Conservation (phyloP, 2,329 filamentous ascomycete species). For the Stromatinia cepivora region DNA sequence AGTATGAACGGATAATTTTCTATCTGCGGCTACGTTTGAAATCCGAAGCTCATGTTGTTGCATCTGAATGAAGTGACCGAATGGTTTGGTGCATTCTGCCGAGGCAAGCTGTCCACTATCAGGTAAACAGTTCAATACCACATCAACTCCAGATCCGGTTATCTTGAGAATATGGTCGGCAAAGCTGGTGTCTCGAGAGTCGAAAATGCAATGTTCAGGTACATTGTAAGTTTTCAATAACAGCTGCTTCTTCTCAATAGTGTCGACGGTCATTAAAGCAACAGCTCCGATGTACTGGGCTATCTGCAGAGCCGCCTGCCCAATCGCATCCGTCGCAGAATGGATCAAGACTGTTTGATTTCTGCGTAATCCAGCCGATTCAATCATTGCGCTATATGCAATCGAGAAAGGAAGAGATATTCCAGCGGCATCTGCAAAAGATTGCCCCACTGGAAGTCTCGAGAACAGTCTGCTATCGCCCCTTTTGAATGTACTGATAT, state of each 20-base stretch:
- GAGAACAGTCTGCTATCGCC: not conserved
- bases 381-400: constrained; percentile 28
- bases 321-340: constrained; percentile 38
- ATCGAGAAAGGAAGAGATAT: constrained; percentile 29
- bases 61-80: constrained; percentile 4
- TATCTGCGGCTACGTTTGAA: not conserved
- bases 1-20: not conserved
- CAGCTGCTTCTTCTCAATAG: constrained; percentile 32
- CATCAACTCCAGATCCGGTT: constrained; percentile 1
- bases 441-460: constrained; percentile 24
- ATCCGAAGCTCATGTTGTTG: not conserved
- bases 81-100: not conserved
- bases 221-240: not conserved
- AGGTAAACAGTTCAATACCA: constrained; percentile 10
- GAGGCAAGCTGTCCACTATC: not conserved
- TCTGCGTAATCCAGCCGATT: constrained; percentile 25
- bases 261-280: constrained; percentile 40
- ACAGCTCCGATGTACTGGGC: constrained; percentile 32
- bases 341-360: constrained; percentile 41
- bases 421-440: constrained; percentile 30
- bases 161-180: not conserved
- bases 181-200: not conserved
- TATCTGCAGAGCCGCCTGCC: constrained; percentile 39
- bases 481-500: not conserved
- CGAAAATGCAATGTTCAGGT: constrained; percentile 7